Conservation (phyloP, 352 stramenopile genomes). For the Pythium scleroteichum region DNA sequence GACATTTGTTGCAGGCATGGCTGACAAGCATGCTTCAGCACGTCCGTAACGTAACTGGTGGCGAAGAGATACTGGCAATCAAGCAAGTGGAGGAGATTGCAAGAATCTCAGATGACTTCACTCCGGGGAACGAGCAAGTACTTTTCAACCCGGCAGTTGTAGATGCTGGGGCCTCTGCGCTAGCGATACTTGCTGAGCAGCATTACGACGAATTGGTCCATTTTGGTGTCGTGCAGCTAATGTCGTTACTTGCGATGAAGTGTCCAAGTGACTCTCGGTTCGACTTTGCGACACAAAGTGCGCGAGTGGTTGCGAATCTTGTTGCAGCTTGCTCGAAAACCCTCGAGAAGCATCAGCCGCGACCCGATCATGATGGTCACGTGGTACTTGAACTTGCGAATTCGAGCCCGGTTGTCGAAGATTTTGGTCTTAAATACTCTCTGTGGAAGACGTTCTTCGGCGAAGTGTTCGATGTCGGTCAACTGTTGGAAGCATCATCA, state of each 20-base stretch:
- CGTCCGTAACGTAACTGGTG: conserved; percentile 52
- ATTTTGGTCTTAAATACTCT: conserved; percentile 4
- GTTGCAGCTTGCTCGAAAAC: conserved; percentile 53
- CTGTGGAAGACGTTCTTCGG: conserved; percentile 34
- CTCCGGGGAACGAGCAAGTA: conserved; percentile 74
- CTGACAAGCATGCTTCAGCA: conserved; percentile 77
- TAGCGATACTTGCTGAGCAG: conserved; percentile 68
- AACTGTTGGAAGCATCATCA: conserved; percentile 42
- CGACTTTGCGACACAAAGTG: conserved; percentile 56
- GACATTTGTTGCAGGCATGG: conserved; percentile 78
- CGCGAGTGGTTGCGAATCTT: conserved; percentile 77
- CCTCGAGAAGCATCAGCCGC: conserved; percentile 20
- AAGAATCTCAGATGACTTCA: conserved; percentile 68
- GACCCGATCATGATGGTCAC: background rate
- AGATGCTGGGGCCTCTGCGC: conserved; percentile 59
- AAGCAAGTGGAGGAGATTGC: conserved; percentile 80
- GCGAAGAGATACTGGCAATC: conserved; percentile 69
- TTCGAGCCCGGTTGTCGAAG: background rate
- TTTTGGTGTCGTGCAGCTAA: conserved; percentile 60
- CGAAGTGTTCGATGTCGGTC: conserved; percentile 59
- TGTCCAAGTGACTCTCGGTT: conserved; percentile 31
- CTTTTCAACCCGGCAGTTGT: conserved; percentile 71
- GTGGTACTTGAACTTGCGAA: background rate
- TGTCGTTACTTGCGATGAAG: conserved; percentile 54
- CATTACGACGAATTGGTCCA: conserved; percentile 67